Conservation (phyloP, 768 basidiomycete species). For the Phlebiopsis flavidoalba region DNA sequence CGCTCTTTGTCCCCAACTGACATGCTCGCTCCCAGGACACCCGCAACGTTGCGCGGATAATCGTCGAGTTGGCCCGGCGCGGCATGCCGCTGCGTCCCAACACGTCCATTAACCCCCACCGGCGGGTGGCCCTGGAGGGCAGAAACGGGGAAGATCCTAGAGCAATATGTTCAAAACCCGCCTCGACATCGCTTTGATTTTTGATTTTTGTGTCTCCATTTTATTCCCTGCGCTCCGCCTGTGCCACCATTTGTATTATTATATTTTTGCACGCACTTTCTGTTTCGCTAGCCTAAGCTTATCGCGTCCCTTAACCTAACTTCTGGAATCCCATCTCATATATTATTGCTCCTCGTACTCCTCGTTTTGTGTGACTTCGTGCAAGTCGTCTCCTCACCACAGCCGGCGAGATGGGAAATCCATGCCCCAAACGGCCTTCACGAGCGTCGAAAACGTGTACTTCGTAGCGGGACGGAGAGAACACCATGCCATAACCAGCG, state of each 20-base stretch:
- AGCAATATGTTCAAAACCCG: slow-evolving; percentile 28
- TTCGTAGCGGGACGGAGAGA: neutral
- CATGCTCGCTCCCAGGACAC: slow-evolving; percentile 54
- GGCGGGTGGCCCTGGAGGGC: slow-evolving; percentile 87
- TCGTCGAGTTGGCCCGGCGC: slow-evolving; percentile 70
- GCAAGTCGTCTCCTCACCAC: neutral
- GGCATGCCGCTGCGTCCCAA: slow-evolving; percentile 71
- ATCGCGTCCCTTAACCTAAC: neutral
- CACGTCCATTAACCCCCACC: slow-evolving; percentile 55
- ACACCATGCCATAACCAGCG: neutral
- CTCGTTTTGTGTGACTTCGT: neutral
- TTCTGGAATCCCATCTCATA: neutral
- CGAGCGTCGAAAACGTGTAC: neutral
- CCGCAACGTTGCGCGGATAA: slow-evolving; percentile 80
- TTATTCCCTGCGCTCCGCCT: neutral
- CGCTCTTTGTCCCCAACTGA: neutral
- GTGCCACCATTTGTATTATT: neutral
- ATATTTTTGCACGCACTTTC: neutral
- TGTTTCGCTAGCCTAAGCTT: neutral
- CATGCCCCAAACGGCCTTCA: neutral
- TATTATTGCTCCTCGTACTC: neutral
- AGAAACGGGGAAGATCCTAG: slow-evolving; percentile 61
- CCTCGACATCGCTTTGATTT: neutral
- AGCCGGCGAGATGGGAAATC: neutral
- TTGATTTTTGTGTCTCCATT: neutral